Conservation (phyloP, 2,329 filamentous ascomycete species). For the Fusarium devonianum region DNA sequence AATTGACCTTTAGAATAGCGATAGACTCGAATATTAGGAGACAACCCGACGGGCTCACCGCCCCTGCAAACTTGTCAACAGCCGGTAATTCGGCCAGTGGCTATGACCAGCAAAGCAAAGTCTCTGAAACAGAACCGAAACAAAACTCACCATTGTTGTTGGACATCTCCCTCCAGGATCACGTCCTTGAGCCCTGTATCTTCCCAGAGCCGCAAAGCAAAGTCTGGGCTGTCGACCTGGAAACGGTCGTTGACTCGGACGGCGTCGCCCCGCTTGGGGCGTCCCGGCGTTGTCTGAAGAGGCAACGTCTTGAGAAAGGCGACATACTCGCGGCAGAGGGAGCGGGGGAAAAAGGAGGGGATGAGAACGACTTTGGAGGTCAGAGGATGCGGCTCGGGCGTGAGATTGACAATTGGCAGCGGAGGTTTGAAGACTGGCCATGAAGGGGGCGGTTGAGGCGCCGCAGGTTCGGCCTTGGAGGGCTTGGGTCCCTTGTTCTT, state of each 20-base stretch:
- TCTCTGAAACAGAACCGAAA: too few species aligned
- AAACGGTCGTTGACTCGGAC: slow-evolving; percentile 89
- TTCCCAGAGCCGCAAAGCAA: slow-evolving; percentile 79
- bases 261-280: slow-evolving; percentile 81
- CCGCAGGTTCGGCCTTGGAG: slow-evolving; percentile 26
- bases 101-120: slow-evolving; percentile 6
- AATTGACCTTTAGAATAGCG: slow-evolving; percentile 86
- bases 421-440: slow-evolving; percentile 78
- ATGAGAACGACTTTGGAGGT: slow-evolving; percentile 74
- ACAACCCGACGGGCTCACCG: slow-evolving; percentile 82
- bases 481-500: slow-evolving; percentile 45
- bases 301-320: slow-evolving; percentile 74
- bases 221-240: slow-evolving; percentile 77
- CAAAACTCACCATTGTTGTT: slow-evolving; percentile 54
- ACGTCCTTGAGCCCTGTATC: slow-evolving; percentile 76
- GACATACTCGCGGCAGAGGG: slow-evolving; percentile 78
- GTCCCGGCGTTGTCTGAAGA: slow-evolving; percentile 77
- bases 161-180: slow-evolving; percentile 50
- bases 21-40: slow-evolving; percentile 89
- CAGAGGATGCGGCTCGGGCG: slow-evolving; percentile 59
- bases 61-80: slow-evolving; percentile 65
- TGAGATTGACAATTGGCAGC: slow-evolving; percentile 70
- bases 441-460: slow-evolving; percentile 49
- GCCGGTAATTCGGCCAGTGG: slow-evolving; percentile 8
- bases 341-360: slow-evolving; percentile 75